Base-by-base conservation (phyloP, 768 basidiomycete genomes). In the Phylloporus arenicola region DNA sequence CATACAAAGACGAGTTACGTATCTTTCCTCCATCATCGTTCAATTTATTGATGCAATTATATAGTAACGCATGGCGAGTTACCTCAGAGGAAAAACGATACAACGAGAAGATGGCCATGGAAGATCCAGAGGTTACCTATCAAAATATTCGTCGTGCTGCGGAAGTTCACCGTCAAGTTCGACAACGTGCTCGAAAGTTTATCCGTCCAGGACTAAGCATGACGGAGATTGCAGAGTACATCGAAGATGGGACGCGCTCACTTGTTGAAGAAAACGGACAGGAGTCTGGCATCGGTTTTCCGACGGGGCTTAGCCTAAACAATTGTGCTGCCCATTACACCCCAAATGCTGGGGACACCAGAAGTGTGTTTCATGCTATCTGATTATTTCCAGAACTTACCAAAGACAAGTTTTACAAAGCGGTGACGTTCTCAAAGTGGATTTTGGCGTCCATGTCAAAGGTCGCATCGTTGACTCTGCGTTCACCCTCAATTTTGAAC, bases 381-480 rank as follows among this genome's bases (percentile, higher is more conserved):
- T 38, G 31, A 24, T 52, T 25, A n/a, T 24, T 37, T 38, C 38
- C 13, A 4, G 17, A 11, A 31, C 58, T 58, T 38, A 62, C 42
- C n/a, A 30, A 34, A 48, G 38, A 38, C 25, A 64, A 94, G 94
- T 93, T 22, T 72, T 98, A 30, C 76, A 86, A 64, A 71, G 80
- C 49, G 82, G 84, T 33, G 95, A 98, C 63, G 87, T 97, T 16
- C 75, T 99, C 55, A 98, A 99, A 72, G 92, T 99, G 43, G 96
- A 99, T 64, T 81, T 99, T 60, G 96, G 96, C 45, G 93, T 98
- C 3, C 96, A 99, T 56, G 93, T 98, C 31, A 88, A 88, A 61
- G 96, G 95, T n/a, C 78, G 91, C 45, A 99, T 98, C 52, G 65
- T 84, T 24, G 96, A 99, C 67, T 97, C 94, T 43, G 96, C 96